phyloP scores from a whole-genome alignment of 345 rosid genomes.

The Populus nigra region DNA sequence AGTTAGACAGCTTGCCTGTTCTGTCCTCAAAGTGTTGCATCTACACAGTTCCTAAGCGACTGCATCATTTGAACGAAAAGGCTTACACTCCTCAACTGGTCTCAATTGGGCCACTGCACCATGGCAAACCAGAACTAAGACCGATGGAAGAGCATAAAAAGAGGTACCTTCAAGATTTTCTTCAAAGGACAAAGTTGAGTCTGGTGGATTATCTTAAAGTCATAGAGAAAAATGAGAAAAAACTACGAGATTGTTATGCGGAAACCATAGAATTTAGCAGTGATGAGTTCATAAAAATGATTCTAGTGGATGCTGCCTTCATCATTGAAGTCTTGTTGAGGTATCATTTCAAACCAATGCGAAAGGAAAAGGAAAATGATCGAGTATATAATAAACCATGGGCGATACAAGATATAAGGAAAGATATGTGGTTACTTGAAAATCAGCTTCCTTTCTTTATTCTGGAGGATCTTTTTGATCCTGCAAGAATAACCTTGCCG shows the following conservation, averaged over 20 bases:
- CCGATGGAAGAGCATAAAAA: constrained; percentile 20
- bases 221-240: background rate
- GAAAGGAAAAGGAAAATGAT: background rate
- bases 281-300: constrained; percentile 5
- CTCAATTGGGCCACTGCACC: constrained; percentile 22
- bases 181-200: background rate
- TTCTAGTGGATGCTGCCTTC: constrained; percentile 13
- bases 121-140: constrained; percentile 5
- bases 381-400: background rate
- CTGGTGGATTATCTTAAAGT: background rate
- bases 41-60: constrained; percentile 17
- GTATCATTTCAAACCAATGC: background rate
- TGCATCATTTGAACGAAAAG: background rate
- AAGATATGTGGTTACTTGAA: constrained; percentile 19
- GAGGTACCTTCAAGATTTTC: constrained; percentile 4
- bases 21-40: constrained; percentile 10
- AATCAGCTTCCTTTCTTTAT: constrained; percentile 36
- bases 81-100: constrained; percentile 19
- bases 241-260: background rate
- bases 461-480: constrained; percentile 11
- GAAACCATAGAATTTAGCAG: background rate
- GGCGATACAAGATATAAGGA: background rate
- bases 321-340: constrained; percentile 6
- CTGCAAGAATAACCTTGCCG: background rate
- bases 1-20: background rate